These are phyloP conservation scores for Marasmius oreades DNA, from an alignment of 1,284 basidiomycete genomes.

Conservation along the genomic window DNA sequence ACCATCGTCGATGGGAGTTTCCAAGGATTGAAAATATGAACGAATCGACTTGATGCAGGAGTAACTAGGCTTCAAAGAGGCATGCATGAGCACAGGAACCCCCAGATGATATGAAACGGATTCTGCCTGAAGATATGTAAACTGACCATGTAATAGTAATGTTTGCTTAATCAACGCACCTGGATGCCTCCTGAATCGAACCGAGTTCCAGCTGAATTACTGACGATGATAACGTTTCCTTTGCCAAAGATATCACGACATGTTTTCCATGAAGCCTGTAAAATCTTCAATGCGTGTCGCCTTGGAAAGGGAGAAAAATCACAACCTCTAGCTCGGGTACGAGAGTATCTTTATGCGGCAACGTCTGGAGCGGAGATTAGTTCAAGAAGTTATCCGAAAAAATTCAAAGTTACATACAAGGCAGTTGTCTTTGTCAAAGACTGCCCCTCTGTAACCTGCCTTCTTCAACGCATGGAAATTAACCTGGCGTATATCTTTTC, in stretches of 20 bases:
- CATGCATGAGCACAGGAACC: conserved; percentile 82
- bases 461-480: conserved; percentile 77
- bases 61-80: conserved; percentile 72
- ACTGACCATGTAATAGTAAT: no score
- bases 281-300: background rate
- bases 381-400: background rate
- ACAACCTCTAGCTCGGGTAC: conserved; percentile 69
- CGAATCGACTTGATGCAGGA: conserved; percentile 69
- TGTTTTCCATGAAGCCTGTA: conserved; percentile 54
- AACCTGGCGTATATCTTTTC: conserved; percentile 82
- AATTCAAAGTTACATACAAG: conserved; percentile 54
- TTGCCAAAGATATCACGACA: conserved; percentile 74
- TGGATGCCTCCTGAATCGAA: conserved; percentile 79
- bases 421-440: conserved; percentile 98
- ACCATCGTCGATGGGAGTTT: conserved; percentile 47
- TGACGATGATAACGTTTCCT: conserved; percentile 84
- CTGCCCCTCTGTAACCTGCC: conserved; percentile 82
- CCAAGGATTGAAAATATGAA: conserved; percentile 58
- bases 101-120: conserved; percentile 75
- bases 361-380: conserved; percentile 46
- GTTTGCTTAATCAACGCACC: conserved; percentile 46
- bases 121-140: conserved; percentile 63
- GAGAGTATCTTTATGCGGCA: conserved; percentile 69
- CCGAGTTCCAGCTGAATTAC: conserved; percentile 87
- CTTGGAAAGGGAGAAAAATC: conserved; percentile 6